Evolutionary conservation across 495 filamentous ascomycete genomes (phyloP).

Genomic region (Talaromyces trachyspermus): DNA sequence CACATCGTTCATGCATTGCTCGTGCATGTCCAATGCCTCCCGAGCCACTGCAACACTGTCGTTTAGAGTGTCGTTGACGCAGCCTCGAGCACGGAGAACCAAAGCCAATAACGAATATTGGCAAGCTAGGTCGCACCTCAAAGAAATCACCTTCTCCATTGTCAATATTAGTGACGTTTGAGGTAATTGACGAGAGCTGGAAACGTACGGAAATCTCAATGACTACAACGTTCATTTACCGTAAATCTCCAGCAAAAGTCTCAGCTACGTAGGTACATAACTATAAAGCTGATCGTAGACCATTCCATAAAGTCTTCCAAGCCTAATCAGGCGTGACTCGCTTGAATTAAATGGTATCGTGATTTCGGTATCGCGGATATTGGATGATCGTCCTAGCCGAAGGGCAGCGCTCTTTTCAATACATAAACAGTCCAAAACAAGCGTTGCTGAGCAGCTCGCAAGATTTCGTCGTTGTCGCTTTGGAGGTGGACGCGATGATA

Average conservation of each 20-base stretch:
- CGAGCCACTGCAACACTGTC: slow-evolving; percentile 18
- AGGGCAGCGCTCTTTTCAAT: slow-evolving; percentile 53
- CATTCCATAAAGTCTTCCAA: slow-evolving; percentile 4
- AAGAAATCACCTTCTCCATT: slow-evolving; percentile 10
- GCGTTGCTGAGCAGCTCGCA: slow-evolving; percentile 25
- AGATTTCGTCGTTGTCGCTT: slow-evolving; percentile 31
- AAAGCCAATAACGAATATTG: slow-evolving; percentile 18
- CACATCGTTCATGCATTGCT: slow-evolving; percentile 15
- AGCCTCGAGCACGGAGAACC: slow-evolving; percentile 16
- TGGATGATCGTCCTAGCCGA: slow-evolving; percentile 51
- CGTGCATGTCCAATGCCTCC: slow-evolving; percentile 18
- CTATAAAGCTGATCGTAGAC: slow-evolving; percentile 7
- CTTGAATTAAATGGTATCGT: slow-evolving; percentile 28
- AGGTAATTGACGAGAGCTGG: not conserved
- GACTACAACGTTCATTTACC: not conserved
- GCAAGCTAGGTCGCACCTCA: slow-evolving; percentile 17
- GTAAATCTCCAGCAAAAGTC: slow-evolving; percentile 2
- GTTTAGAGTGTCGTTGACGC: slow-evolving; percentile 10
- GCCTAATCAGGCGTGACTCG: not conserved
- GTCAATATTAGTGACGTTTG: not conserved
- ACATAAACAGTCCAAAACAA: slow-evolving; percentile 58
- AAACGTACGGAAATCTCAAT: not conserved
- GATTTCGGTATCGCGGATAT: slow-evolving; percentile 59
- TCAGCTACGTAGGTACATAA: slow-evolving; percentile 1
- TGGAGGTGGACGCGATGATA: slow-evolving; percentile 47